These are phyloP conservation scores for Allantophomopsis lycopodina DNA, from an alignment of 2,329 filamentous ascomycete species.

Conservation along the genomic window DNA sequence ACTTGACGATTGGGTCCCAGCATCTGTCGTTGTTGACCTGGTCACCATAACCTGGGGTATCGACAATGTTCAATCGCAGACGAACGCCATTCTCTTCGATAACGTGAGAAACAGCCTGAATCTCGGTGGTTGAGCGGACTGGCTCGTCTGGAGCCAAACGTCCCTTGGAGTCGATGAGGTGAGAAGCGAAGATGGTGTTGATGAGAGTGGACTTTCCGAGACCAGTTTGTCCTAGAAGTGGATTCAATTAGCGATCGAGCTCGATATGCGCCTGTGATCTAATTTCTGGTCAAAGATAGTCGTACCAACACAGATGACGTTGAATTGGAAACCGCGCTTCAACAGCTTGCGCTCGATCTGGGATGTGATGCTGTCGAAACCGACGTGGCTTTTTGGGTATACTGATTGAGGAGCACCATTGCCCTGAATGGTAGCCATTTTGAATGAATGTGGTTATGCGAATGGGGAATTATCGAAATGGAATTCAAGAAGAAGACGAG, in stretches of 20 bases:
- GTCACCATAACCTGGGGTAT: conserved; percentile 96
- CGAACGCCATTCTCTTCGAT: conserved; percentile 99
- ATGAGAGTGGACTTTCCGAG: conserved; percentile 98
- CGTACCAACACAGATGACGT: conserved; percentile 97
- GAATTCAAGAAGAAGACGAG: too few species aligned
- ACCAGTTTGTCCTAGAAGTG: conserved; percentile 74
- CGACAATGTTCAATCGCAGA: conserved; percentile 94
- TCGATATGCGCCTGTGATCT: conserved; percentile 3
- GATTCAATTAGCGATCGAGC: conserved; percentile 7
- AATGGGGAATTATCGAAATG: too few species aligned
- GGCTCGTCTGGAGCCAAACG: conserved; percentile 85
- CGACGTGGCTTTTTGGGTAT: conserved; percentile 95
- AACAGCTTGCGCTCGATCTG: conserved; percentile 99
- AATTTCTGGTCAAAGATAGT: conserved; percentile 15
- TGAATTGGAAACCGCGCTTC: conserved; percentile 99
- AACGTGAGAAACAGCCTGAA: conserved; percentile 94
- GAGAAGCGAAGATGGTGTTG: conserved; percentile 99
- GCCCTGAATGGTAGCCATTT: conserved; percentile 18
- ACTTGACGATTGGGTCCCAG: conserved; percentile 99
- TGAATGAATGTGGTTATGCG: conserved; percentile 1
- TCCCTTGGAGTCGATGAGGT: conserved; percentile 98
- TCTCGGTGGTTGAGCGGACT: conserved; percentile 92
- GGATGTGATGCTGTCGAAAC: conserved; percentile 99
- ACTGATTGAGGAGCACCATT: conserved; percentile 22
- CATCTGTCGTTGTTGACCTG: conserved; percentile 99